Evolutionary conservation across 768 basidiomycete species (phyloP).

Genomic region (Podaxis sp.): DNA sequence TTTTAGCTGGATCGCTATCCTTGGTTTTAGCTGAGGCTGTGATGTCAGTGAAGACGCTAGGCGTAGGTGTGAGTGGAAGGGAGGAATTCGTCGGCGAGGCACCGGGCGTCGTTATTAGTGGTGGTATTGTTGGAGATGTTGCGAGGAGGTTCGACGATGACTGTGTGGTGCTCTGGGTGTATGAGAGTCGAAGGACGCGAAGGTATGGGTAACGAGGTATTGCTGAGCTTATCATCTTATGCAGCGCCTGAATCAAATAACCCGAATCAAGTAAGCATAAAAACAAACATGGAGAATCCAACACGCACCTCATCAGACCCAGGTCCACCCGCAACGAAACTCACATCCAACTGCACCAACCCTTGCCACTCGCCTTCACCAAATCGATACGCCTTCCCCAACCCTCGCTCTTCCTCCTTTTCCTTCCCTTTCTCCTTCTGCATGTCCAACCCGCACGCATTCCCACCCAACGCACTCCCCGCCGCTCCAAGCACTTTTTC

Average conservation of each 20-base stretch:
- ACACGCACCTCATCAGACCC: constrained; percentile 34
- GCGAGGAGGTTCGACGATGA: background rate
- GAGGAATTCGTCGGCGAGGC: background rate
- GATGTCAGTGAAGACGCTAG: background rate
- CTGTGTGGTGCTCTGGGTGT: background rate
- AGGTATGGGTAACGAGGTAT: constrained; percentile 39
- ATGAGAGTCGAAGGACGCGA: constrained; percentile 26
- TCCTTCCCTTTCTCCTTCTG: background rate
- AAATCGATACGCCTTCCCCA: constrained; percentile 13
- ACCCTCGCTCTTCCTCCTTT: constrained; percentile 2
- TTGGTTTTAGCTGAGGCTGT: background rate
- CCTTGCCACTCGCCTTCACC: constrained; percentile 21
- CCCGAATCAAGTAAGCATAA: background rate
- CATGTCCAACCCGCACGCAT: background rate
- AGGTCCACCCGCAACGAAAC: constrained; percentile 22
- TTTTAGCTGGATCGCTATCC: background rate
- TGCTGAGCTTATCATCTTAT: constrained; percentile 37
- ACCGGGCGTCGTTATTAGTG: background rate
- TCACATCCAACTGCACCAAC: constrained; percentile 28
- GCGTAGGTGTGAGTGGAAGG: background rate
- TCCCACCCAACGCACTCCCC: constrained; percentile 30
- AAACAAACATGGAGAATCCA: background rate
- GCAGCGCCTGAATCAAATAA: constrained; percentile 28
- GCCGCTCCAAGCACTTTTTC: constrained; percentile 46
- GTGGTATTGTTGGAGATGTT: background rate